Evolutionary conservation across 2,329 filamentous ascomycete genomes (phyloP).

Genomic region (Aureobasidium sp.): DNA sequence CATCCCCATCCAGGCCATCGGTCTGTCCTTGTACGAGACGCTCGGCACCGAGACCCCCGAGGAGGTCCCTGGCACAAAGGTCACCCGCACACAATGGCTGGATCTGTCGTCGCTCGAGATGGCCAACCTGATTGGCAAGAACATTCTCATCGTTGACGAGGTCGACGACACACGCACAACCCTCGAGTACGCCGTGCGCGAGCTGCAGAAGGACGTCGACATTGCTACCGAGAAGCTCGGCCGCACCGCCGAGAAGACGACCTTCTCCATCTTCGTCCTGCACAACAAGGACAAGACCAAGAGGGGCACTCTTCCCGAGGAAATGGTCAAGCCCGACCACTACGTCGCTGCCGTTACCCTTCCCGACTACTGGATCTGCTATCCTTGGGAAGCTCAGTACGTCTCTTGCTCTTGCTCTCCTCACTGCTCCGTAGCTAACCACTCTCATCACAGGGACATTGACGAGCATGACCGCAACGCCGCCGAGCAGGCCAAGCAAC

Average conservation of each 20-base stretch:
- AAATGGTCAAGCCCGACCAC: constrained; percentile 62
- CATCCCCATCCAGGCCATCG: constrained; percentile 98
- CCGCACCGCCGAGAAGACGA: constrained; percentile 60
- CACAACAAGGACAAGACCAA: constrained; percentile 98
- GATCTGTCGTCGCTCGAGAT: constrained; percentile 81
- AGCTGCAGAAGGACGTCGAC: constrained; percentile 92
- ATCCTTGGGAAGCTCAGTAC: constrained; percentile 88
- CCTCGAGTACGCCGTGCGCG: constrained; percentile 84
- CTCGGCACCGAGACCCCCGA: constrained; percentile 49
- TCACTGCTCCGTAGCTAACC: background rate
- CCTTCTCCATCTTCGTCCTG: constrained; percentile 90
- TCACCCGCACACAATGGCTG: constrained; percentile 97
- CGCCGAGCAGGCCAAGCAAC: constrained; percentile 21
- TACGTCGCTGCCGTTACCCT: constrained; percentile 85
- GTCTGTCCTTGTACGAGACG: constrained; percentile 90
- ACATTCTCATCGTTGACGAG: constrained; percentile 87
- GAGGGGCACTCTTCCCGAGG: constrained; percentile 73
- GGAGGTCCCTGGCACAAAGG: constrained; percentile 81
- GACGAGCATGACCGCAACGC: constrained; percentile 78
- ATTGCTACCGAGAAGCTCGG: constrained; percentile 65
- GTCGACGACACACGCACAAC: constrained; percentile 93
- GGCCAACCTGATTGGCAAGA: constrained; percentile 82
- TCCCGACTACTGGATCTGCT: constrained; percentile 96
- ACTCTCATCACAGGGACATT: constrained; percentile 55
- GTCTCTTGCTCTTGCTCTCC: constrained; percentile 21